Evolutionary conservation across 2,329 filamentous ascomycete genomes (phyloP).

Genomic region (Cytospora paraplurivora): DNA sequence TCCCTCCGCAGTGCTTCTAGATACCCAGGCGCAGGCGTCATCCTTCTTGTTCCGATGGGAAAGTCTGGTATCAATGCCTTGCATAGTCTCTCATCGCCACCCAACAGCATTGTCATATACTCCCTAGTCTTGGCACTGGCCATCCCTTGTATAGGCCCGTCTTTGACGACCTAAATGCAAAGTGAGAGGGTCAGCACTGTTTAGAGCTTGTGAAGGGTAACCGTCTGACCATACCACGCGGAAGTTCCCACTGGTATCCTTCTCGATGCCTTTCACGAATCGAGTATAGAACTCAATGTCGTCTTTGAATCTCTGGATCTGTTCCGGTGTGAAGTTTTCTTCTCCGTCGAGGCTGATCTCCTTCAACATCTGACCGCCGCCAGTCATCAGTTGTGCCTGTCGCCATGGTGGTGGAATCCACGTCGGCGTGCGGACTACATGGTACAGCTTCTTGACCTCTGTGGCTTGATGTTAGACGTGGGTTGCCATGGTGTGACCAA

Average conservation of each 20-base stretch:
- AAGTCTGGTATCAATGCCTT: conserved; percentile 53
- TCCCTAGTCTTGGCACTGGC: conserved; percentile 45
- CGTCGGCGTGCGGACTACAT: conserved; percentile 45
- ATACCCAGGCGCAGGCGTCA: conserved; percentile 55
- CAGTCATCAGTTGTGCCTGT: conserved; percentile 41
- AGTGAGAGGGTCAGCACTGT: conserved; percentile 7
- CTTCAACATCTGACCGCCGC: conserved; percentile 40
- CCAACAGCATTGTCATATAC: conserved; percentile 52
- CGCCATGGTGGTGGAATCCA: conserved; percentile 45
- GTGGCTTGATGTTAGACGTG: not conserved
- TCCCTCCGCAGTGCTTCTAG: conserved; percentile 48
- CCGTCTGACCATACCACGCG: conserved; percentile 40
- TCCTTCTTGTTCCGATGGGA: conserved; percentile 50
- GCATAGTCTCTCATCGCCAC: conserved; percentile 52
- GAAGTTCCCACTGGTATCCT: conserved; percentile 47
- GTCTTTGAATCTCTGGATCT: conserved; percentile 50
- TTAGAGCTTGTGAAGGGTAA: not conserved
- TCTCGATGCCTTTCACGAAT: conserved; percentile 51
- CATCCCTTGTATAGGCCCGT: conserved; percentile 45
- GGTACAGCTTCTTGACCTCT: conserved; percentile 42
- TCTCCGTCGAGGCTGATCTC: conserved; percentile 45
- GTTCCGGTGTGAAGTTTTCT: conserved; percentile 46
- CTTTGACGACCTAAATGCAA: conserved; percentile 41
- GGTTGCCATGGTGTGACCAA: conserved; percentile 2
- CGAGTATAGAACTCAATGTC: conserved; percentile 49